Evolutionary conservation across 169 alveolate species (phyloP), one percentile per base, ranked within the genome.

Genomic region (Cryptosporidium canis): DNA sequence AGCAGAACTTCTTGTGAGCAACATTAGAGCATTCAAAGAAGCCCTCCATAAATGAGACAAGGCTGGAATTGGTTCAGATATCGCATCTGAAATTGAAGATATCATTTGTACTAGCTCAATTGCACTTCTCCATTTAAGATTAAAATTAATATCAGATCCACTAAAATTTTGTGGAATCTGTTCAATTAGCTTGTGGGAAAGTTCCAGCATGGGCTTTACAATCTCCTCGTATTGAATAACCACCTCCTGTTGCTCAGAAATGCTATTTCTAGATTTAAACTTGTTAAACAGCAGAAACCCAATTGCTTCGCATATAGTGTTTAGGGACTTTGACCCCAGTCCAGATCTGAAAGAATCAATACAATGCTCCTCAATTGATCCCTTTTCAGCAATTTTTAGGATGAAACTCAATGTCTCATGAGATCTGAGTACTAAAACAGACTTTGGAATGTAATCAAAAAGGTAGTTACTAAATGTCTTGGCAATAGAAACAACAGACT

Each of bases 11-110:
- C 72, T 58, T 21, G 72, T 0, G 3, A 77, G 61, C 24, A 63
- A 5, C 16, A 77, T 6, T 29, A 77, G 31, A 14, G 44, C 16
- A 21, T 77, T 63, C 27, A 63, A 35, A 56, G 87, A 58, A 21
- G 87, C 58, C 16, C 63, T 18, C 87, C 87, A 77, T 3, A 77
- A 31, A 58, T 56, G 68, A 21, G 47, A 39, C 48, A 77, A 41
- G 18, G 65, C 39, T 6, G 77, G 33, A 18, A 43, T 35, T n/a
- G 2, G 48, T 33, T 77, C 87, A 24, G 87, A 8, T 2, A 41
- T 35, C 14, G 56, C 77, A 56, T 77, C 87, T 27, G 87, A 39
- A 16, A 77, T 63, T 1, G 77, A 77, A 21, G 64, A 55, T 21
- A 77, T 27, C 87, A 77, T 77, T 58, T 41, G 45, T 12, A 77